A percentile compares a stretch with the other conserved stretches of the same genome.
Conservation (phyloP, 1,284 basidiomycete genomes). For the Coriolopsis trogii region DNA sequence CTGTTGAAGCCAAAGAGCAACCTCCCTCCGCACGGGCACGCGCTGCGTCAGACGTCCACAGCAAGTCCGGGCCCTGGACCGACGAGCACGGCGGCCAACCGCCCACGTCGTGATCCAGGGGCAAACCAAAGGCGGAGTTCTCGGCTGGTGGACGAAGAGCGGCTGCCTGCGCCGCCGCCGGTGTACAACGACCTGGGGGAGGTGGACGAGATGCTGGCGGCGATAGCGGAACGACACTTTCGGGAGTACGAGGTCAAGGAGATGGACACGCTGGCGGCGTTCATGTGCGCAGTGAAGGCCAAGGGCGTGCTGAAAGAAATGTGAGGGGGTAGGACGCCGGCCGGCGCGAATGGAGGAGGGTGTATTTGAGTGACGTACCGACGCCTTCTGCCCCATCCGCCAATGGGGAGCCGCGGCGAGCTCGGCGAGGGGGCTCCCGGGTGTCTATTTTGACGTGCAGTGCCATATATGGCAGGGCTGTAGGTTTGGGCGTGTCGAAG, state of each 20-base stretch:
- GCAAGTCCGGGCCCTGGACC: conserved; percentile 35
- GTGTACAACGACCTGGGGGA: conserved; percentile 70
- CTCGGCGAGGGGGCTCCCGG: conserved; percentile 11
- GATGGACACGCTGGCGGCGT: conserved; percentile 77
- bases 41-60: conserved; percentile 33
- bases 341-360: conserved; percentile 4
- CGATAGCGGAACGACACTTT: conserved; percentile 72
- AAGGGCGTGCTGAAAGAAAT: conserved; percentile 41
- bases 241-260: conserved; percentile 63
- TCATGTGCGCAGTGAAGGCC: conserved; percentile 72
- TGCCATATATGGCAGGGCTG: not conserved
- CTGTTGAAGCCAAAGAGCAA: conserved; percentile 46
- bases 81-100: conserved; percentile 60
- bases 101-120: conserved; percentile 64
- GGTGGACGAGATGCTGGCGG: conserved; percentile 63
- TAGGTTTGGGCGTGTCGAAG: not conserved
- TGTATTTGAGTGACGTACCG: conserved; percentile 16
- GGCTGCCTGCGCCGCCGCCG: conserved; percentile 43
- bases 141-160: conserved; percentile 65
- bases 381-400: conserved; percentile 11
- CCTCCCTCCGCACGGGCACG: conserved; percentile 41
- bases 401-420: conserved; percentile 12
- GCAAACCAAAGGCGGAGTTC: conserved; percentile 66
- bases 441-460: not conserved
- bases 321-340: conserved; percentile 1